These are phyloP conservation scores for Neofusicoccum laricinum DNA, from an alignment of 2,329 filamentous ascomycete species.

Conservation along the genomic window DNA sequence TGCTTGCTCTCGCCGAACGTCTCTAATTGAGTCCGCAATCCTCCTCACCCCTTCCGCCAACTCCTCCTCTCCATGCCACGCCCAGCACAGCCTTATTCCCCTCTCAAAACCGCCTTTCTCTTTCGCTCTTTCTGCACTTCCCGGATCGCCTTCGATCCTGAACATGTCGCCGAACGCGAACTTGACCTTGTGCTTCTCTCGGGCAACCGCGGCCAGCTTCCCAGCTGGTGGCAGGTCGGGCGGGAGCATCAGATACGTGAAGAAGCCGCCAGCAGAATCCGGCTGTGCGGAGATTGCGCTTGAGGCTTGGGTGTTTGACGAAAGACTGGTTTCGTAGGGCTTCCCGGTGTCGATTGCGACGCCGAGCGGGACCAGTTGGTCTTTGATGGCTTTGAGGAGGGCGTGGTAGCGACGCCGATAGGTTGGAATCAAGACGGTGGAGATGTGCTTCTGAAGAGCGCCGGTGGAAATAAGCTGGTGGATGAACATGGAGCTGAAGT, in stretches of 20 bases:
- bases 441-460: slow-evolving; percentile 53
- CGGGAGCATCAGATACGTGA: slow-evolving; percentile 70
- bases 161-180: slow-evolving; percentile 70
- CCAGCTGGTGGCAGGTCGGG: slow-evolving; percentile 52
- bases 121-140: not conserved
- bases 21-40: not conserved
- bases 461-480: slow-evolving; percentile 53
- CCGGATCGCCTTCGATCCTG: slow-evolving; percentile 50
- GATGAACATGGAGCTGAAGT: slow-evolving; percentile 57
- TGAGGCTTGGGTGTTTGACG: slow-evolving; percentile 33
- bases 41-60: slow-evolving; percentile 63
- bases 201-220: slow-evolving; percentile 56
- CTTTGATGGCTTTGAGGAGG: slow-evolving; percentile 58
- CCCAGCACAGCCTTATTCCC: slow-evolving; percentile 65
- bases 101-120: slow-evolving; percentile 54
- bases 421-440: slow-evolving; percentile 51
- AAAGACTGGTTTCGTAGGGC: not conserved
- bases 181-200: slow-evolving; percentile 62
- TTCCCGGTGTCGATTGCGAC: slow-evolving; percentile 33
- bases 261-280: slow-evolving; percentile 73
- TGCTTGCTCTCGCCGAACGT: not conserved
- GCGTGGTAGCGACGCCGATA: slow-evolving; percentile 55
- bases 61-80: slow-evolving; percentile 63
- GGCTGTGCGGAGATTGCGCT: slow-evolving; percentile 27
- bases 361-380: slow-evolving; percentile 62